A percentile compares a stretch with the other conserved stretches of the same genome.
These are phyloP conservation scores for Wickerhamomyces subpelliculosus DNA, from an alignment of 805 yeast genomes.

Conservation along the genomic window DNA sequence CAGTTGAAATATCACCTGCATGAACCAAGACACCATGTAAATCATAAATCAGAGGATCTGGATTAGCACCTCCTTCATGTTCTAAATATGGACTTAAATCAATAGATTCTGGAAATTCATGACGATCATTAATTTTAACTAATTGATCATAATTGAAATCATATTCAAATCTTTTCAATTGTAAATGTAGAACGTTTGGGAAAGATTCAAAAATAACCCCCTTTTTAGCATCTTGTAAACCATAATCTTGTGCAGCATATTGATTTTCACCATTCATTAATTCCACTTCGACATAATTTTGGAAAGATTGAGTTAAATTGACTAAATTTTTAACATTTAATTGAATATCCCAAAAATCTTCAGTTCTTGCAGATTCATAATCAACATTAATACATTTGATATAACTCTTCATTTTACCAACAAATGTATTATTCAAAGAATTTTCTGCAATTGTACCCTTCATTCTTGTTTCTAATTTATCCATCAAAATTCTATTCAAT, in stretches of 20 bases:
- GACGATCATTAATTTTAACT: constrained; percentile 86
- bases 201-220: constrained; percentile 89
- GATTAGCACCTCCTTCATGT: constrained; percentile 31
- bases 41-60: constrained; percentile 68
- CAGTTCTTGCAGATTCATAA: constrained; percentile 84
- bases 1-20: constrained; percentile 91
- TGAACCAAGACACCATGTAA: constrained; percentile 94
- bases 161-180: constrained; percentile 89
- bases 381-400: constrained; percentile 90
- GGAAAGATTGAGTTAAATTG: constrained; percentile 68
- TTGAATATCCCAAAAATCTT: constrained; percentile 98
- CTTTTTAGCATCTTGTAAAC: constrained; percentile 92
- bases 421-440: constrained; percentile 73
- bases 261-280: constrained; percentile 91
- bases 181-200: constrained; percentile 91
- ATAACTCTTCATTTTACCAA: constrained; percentile 94
- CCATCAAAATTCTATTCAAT: constrained; percentile 91
- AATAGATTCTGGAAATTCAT: constrained; percentile 79
- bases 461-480: constrained; percentile 84
- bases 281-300: constrained; percentile 83
- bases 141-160: constrained; percentile 84
- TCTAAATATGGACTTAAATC: constrained; percentile 78
- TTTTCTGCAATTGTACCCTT: constrained; percentile 79
- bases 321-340: constrained; percentile 81
- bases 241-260: constrained; percentile 84